Percentiles rank a stretch among this genome's conserved stretches.
Evolutionary conservation across 331 rosid genomes (phyloP).

Genomic region (Ulmus americana): DNA sequence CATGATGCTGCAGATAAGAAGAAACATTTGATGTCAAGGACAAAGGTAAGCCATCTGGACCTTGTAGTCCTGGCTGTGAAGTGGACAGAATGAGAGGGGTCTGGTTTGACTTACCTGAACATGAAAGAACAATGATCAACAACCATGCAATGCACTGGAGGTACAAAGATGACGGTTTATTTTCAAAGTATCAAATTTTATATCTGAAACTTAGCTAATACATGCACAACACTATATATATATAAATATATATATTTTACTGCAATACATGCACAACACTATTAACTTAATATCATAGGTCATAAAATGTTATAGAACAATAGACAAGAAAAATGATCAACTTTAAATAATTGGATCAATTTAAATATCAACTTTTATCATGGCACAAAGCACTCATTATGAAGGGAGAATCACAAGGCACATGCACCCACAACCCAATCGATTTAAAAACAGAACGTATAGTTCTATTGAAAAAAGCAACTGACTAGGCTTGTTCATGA

Average conservation of each 20-base stretch:
- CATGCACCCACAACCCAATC: background rate
- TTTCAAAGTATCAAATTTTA: background rate
- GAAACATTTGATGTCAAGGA: constrained; percentile 16
- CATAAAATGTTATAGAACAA: background rate
- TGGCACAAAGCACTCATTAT: background rate
- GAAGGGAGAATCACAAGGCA: background rate
- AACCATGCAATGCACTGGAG: background rate
- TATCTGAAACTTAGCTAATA: background rate
- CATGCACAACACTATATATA: background rate
- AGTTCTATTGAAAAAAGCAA: too few relatives aligned
- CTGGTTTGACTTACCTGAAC: constrained; percentile 29
- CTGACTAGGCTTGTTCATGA: too few relatives aligned
- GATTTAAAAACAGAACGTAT: too few relatives aligned
- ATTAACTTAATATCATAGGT: background rate
- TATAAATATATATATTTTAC: too few relatives aligned
- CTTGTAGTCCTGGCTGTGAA: background rate
- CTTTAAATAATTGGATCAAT: background rate
- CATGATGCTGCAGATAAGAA: constrained; percentile 13
- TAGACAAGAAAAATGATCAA: background rate
- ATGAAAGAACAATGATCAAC: background rate
- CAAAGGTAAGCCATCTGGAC: constrained; percentile 2
- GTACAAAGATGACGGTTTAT: background rate
- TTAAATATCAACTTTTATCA: background rate
- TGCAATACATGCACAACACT: background rate
- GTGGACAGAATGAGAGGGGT: constrained; percentile 4